A percentile compares a stretch with the other conserved stretches of the same genome.
phyloP scores from a whole-genome alignment of 305 asterid genomes.

The Fraxinus dipetala region DNA sequence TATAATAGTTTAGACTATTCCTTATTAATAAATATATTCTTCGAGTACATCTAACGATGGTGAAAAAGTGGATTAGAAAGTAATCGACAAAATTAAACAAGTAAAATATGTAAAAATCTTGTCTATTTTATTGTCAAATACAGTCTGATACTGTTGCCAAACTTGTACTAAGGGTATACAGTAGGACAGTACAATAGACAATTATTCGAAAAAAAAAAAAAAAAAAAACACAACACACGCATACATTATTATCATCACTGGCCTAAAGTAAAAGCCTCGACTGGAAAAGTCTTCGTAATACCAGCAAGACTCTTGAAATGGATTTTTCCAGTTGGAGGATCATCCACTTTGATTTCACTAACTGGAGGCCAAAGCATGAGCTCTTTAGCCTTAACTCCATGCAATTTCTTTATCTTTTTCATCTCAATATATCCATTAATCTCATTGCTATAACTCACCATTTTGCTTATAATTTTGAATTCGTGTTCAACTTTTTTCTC shows the following conservation, averaged over 20 bases:
- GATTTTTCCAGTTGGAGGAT: conserved; percentile 9
- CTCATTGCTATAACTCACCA: conserved; percentile 20
- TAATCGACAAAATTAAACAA: too few relatives aligned
- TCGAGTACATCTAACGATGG: too few relatives aligned
- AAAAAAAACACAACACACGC: background rate
- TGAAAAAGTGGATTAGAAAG: too few relatives aligned
- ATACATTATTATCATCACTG: background rate
- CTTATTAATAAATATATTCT: too few relatives aligned
- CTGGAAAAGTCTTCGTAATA: conserved; percentile 12
- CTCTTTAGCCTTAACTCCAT: conserved; percentile 14
- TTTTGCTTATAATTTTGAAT: conserved; percentile 17
- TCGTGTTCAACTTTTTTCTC: conserved; percentile 20
- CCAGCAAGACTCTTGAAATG: conserved; percentile 16
- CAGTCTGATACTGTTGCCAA: too few relatives aligned
- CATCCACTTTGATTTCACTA: conserved; percentile 9
- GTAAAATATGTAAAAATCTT: too few relatives aligned
- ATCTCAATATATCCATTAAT: conserved; percentile 21
- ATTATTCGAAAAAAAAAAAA: background rate
- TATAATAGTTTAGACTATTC: too few relatives aligned
- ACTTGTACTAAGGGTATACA: background rate
- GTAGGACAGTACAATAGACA: background rate
- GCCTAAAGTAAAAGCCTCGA: conserved; percentile 23
- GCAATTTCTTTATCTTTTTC: conserved; percentile 15
- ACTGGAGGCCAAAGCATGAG: conserved; percentile 13
- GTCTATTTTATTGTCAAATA: too few relatives aligned